These are phyloP conservation scores for Colletotrichum theobromicola DNA, from an alignment of 2,329 filamentous ascomycete genomes.

Conservation along the genomic window DNA sequence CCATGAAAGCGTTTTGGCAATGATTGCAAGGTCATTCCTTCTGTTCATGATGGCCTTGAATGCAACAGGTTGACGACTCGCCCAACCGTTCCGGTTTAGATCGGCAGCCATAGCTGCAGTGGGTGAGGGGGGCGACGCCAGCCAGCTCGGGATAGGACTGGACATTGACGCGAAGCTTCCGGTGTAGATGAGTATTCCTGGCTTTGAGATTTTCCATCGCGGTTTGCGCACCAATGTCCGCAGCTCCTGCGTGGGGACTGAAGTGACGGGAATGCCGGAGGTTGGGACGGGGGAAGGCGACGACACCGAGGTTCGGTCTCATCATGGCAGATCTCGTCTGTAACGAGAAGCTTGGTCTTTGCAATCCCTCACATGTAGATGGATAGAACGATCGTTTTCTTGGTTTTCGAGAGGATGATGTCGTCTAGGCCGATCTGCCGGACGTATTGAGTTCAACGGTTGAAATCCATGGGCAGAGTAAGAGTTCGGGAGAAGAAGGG, in stretches of 20 bases:
- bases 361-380: not conserved
- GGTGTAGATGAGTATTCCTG: not conserved
- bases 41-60: not conserved
- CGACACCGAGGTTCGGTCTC: not conserved
- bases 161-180: not conserved
- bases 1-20: not conserved
- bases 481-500: not conserved
- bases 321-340: not conserved
- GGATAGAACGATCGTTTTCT: not conserved
- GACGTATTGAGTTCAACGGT: not conserved
- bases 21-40: not conserved
- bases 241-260: not conserved
- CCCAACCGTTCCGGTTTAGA: not conserved
- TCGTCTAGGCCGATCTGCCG: not conserved
- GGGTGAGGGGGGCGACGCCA: not conserved
- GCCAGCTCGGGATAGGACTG: not conserved
- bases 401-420: not conserved
- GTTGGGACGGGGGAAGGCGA: not conserved
- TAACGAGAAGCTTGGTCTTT: not conserved
- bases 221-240: not conserved
- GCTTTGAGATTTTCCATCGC: not conserved
- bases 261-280: not conserved
- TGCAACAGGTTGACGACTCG: not conserved
- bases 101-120: not conserved
- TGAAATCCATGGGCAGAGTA: not conserved